Conservation (phyloP, 352 stramenopile species). For the Pythium phragmitis region DNA sequence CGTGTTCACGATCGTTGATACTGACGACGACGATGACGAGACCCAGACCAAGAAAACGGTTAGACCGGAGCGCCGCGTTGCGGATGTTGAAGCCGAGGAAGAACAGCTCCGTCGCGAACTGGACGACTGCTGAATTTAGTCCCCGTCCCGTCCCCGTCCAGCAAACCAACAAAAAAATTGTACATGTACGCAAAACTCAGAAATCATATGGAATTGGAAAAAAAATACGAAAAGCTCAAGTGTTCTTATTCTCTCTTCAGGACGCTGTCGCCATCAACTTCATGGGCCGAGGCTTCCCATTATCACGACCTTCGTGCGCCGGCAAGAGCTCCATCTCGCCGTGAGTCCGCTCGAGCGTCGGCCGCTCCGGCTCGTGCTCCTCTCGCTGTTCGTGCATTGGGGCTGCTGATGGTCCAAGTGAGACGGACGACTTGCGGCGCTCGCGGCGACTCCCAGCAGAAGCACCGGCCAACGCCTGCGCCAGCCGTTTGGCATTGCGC, state of each 20-base stretch:
- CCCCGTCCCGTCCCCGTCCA: too few relatives aligned
- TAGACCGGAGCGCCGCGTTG: background rate
- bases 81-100: conserved; percentile 20
- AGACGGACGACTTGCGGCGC: conserved; percentile 5
- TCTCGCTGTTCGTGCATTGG: background rate
- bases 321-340: conserved; percentile 9
- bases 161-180: background rate
- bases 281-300: conserved; percentile 2
- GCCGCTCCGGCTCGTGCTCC: background rate
- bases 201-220: background rate
- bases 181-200: conserved; percentile 16
- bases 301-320: background rate
- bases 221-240: background rate
- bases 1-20: conserved; percentile 24
- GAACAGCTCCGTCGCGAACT: conserved; percentile 24
- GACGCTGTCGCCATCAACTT: conserved; percentile 3
- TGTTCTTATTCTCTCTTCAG: background rate
- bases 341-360: background rate
- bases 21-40: conserved; percentile 6
- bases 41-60: conserved; percentile 1
- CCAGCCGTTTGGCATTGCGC: conserved; percentile 48
- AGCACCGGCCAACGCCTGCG: conserved; percentile 39
- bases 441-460: background rate
- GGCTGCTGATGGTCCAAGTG: background rate
- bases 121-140: conserved; percentile 26